Percentiles rank a stretch among this genome's conserved stretches.
Evolutionary conservation across 225 moss, liverwort and hornwort genomes (phyloP).

Genomic region (Asterella californica): DNA sequence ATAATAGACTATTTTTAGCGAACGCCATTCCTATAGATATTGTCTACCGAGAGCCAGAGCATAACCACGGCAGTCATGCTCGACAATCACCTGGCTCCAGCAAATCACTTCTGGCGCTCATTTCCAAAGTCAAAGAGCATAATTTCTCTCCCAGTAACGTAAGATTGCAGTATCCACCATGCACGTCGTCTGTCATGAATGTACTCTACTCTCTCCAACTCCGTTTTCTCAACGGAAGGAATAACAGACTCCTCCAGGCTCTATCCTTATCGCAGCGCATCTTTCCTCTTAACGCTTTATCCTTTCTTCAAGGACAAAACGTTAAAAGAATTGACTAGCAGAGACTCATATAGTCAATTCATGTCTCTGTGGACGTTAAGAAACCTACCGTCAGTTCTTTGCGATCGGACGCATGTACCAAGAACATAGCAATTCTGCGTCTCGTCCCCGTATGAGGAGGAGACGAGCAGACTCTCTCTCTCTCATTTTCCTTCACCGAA

Average conservation of each 20-base stretch:
- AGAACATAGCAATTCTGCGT: neutral
- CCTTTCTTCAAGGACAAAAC: neutral
- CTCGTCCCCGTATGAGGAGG: no score
- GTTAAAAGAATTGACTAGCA: neutral
- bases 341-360: neutral
- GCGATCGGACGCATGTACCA: neutral
- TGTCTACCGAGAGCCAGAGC: constrained; percentile 1
- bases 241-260: neutral
- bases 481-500: no score
- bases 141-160: neutral
- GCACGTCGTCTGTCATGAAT: constrained; percentile 5
- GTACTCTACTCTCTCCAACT: neutral
- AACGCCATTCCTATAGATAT: neutral
- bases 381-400: neutral
- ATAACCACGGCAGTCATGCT: neutral
- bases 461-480: no score
- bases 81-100: constrained; percentile 11
- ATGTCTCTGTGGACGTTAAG: neutral
- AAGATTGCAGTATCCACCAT: neutral
- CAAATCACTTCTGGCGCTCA: neutral
- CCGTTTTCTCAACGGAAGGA: neutral
- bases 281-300: neutral
- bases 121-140: neutral
- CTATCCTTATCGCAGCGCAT: neutral
- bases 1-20: constrained; percentile 1